Evolutionary conservation across 2,329 filamentous ascomycete species (phyloP), one percentile per base, ranked within the genome.

Genomic region (Sarocladium brachiariae): DNA sequence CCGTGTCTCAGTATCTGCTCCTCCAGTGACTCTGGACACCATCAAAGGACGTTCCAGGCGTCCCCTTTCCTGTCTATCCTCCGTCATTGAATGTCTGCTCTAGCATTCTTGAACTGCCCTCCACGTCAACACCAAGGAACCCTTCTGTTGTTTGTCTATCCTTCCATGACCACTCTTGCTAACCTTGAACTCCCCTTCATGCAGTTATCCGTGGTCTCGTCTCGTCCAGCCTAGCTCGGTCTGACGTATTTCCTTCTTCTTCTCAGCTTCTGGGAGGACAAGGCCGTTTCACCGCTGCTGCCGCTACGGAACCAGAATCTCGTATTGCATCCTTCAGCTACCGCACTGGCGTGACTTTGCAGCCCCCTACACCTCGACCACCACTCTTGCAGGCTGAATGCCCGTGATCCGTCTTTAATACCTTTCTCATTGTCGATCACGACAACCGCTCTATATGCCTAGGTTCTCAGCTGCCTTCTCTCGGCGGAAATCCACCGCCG

Each of bases 401-500:
- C 25, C 33, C 9, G n/a, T 16, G n/a, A 21, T 16, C 19, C 43
- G 43, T 21, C 14, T 9, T 47, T 10, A 47, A 9, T 33, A n/a
- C 16, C 43, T 21, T 14, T 9, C 5, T 13, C 21, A 18, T 16
- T n/a, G 50, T 55, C 54, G 54, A 49, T 56, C 61, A 55, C 43
- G 43, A 21, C 43, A 23, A 58, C 61, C 54, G n/a, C 63, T 67
- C 70, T 74, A 74, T 66, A 83, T 83, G 79, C 76, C 76, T 78
- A 48, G 76, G 69, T 82, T 83, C 65, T 75, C 77, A 55, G 75
- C 76, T 62, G 69, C 73, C 55, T 82, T 82, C 56, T 72, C 69
- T 61, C 72, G 76, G 76, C 78, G 79, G 72, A 81, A 76, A 70
- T 79, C 77, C 55, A 73, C 75, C 71, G 75, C 73, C 54, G 74